Base-by-base conservation (phyloP, 768 basidiomycete genomes). In the Tricholoma hemisulphureum region DNA sequence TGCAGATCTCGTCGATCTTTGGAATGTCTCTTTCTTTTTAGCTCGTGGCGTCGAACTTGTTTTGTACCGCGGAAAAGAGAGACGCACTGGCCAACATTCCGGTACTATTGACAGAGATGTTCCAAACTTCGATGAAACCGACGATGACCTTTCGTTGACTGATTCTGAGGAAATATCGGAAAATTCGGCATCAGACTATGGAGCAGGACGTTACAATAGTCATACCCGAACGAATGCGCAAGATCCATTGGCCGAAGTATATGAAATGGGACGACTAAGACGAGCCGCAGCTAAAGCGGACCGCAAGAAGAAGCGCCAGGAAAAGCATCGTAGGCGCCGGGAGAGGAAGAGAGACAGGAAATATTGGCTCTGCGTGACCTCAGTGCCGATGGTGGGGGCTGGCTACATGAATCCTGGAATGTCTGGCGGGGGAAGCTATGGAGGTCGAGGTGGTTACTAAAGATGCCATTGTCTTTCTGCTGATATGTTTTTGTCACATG, bases 1-100 rank as follows among this genome's bases (percentile, higher is more conserved):
- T 10, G 83, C 82, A n/a, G 88, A 91, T 67, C 78, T 93, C 28
- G 75, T 93, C 61, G 84, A 92, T 60, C 74, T 89, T 26, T 94
- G 91, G 91, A 93, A 93, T 68, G 68, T 73, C 28, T 83, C 82
- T 8, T 94, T 91, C 73, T 92, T 92, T 79, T 67, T 80, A 56
- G 73, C 78, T 32, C 89, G 91, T 45, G 86, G 87, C 18, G 82
- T 89, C n/a, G 91, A 94, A 63, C 73, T 91, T 48, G 79, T 91
- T 32, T 77, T 94, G n/a, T 93, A 83, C 77, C 89, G 85, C 67
- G 91, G 91, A 41, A 83, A 80, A 48, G 86, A 91, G 70, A 83
- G 89, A 32, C 86, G 88, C 60, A 85, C 89, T n/a, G 91, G 91
- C 2, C 75, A 76, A 5, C 73, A 72, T 28, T 73, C 75, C 0